phyloP scores from a whole-genome alignment of 306 rosid species.

The Sindora glabra region DNA sequence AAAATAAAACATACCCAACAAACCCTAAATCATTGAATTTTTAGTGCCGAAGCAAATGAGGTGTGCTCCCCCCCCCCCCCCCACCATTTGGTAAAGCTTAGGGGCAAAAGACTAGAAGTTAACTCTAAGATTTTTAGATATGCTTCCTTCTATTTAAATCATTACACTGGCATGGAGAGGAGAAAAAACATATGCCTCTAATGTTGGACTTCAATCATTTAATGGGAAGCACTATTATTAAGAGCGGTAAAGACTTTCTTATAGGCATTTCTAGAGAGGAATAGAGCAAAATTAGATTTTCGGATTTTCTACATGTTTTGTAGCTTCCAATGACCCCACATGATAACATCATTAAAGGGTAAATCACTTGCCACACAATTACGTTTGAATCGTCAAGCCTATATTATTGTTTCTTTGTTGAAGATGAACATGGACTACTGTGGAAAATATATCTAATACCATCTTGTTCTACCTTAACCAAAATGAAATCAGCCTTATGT shows the following conservation, averaged over 20 bases:
- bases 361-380: not conserved
- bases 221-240: not conserved
- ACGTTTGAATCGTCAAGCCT: not conserved
- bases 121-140: too few species aligned
- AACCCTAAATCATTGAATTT: not conserved
- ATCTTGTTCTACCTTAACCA: not conserved
- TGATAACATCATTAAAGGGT: not conserved
- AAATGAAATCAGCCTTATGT: not conserved
- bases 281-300: not conserved
- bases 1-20: too few species aligned
- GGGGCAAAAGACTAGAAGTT: not conserved
- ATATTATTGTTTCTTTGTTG: not conserved
- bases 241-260: not conserved
- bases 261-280: not conserved
- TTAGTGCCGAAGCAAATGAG: not conserved
- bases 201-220: not conserved
- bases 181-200: not conserved
- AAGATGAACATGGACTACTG: not conserved
- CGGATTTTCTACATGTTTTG: not conserved
- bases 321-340: not conserved
- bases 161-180: not conserved
- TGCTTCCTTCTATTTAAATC: too few species aligned
- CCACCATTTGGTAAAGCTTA: not conserved
- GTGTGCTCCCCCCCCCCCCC: not conserved
- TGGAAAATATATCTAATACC: not conserved